Evolutionary conservation across 2,329 filamentous ascomycete species (phyloP).

Genomic region (Alternaria angustiovoidea): DNA sequence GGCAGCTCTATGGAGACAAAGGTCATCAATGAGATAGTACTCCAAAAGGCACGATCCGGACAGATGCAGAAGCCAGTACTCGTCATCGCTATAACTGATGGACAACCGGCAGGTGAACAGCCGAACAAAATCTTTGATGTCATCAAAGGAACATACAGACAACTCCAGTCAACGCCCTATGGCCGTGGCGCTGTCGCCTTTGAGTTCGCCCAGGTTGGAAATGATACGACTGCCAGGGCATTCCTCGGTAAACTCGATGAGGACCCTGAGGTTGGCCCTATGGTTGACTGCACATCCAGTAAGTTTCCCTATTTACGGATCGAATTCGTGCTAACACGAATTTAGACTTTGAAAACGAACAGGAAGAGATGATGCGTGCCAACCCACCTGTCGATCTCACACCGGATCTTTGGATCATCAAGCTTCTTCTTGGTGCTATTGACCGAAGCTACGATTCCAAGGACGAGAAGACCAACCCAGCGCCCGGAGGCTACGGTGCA

Average conservation of each 20-base stretch:
- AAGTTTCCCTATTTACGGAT: constrained; percentile 38
- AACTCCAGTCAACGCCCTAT: constrained; percentile 57
- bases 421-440: constrained; percentile 72
- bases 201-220: constrained; percentile 74
- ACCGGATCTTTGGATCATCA: constrained; percentile 71
- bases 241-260: constrained; percentile 71
- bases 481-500: constrained; percentile 42
- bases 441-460: constrained; percentile 71
- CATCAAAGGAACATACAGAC: constrained; percentile 59
- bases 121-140: constrained; percentile 65
- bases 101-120: constrained; percentile 70
- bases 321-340: constrained; percentile 9
- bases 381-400: constrained; percentile 69
- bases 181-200: constrained; percentile 69
- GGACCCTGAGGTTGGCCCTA: constrained; percentile 66
- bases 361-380: constrained; percentile 69
- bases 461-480: constrained; percentile 64
- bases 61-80: constrained; percentile 70
- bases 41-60: constrained; percentile 60
- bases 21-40: constrained; percentile 68
- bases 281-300: constrained; percentile 75
- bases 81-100: constrained; percentile 72
- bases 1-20: constrained; percentile 69
- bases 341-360: constrained; percentile 71
- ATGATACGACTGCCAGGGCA: constrained; percentile 69